Percentiles rank a stretch among this genome's conserved stretches.
Conservation (phyloP, 768 basidiomycete species). For the Collybiopsis confluens region DNA sequence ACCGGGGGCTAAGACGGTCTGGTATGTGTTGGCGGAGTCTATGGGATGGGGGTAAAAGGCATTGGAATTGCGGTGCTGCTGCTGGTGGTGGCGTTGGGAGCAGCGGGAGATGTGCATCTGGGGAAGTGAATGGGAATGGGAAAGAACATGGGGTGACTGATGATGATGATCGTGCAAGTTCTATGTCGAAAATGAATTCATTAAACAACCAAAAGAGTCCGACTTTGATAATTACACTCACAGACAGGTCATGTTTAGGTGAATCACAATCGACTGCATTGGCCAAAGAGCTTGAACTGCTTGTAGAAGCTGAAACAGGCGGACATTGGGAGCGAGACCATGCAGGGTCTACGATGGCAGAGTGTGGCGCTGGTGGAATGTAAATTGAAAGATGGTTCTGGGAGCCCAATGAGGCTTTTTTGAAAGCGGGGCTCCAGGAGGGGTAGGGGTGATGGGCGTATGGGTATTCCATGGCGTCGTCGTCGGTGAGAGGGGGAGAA, state of each 20-base stretch:
- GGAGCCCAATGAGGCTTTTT: background rate
- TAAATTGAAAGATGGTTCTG: slow-evolving; percentile 1
- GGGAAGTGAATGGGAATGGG: slow-evolving; percentile 2
- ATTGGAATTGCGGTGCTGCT: background rate
- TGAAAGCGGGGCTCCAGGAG: background rate
- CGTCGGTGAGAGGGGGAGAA: background rate
- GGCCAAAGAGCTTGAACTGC: background rate
- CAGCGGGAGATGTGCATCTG: background rate
- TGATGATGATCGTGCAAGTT: background rate
- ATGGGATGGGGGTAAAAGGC: background rate
- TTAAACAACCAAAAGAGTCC: no score
- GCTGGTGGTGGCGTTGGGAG: background rate
- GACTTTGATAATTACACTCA: no score
- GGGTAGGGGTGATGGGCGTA: background rate
- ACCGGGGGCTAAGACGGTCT: background rate
- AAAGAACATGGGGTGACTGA: background rate
- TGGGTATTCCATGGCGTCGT: background rate
- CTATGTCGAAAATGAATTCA: no score
- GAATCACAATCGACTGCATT: background rate
- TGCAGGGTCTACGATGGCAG: background rate
- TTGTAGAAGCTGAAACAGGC: background rate
- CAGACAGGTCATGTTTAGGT: no score
- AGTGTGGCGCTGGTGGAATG: background rate
- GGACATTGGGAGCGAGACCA: slow-evolving; percentile 1
- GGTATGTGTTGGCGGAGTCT: background rate